Evolutionary conservation across 140 eudicot species (phyloP).

Genomic region (Cichorium intybus): DNA sequence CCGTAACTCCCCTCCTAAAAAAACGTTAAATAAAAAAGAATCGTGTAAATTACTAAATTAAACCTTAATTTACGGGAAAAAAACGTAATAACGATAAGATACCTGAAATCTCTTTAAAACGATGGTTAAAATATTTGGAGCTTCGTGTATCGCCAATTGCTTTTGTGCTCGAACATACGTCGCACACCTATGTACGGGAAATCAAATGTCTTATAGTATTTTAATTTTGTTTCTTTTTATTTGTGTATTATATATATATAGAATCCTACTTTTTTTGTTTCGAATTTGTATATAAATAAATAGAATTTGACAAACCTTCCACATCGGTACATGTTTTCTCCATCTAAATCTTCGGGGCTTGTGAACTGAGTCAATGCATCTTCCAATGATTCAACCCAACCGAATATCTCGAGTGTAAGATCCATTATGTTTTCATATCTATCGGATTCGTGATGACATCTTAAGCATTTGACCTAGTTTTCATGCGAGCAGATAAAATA

Average conservation of each 20-base stretch:
- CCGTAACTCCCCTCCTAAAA: constrained; percentile 83
- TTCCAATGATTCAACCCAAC: constrained; percentile 80
- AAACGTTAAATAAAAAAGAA: background rate
- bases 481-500: background rate
- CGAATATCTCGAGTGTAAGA: constrained; percentile 76
- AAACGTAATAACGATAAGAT: background rate
- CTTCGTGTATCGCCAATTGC: constrained; percentile 87
- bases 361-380: constrained; percentile 89
- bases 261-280: too few species aligned
- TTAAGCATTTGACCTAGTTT: constrained; percentile 69
- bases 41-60: background rate
- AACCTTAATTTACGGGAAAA: background rate
- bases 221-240: background rate
- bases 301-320: constrained; percentile 52
- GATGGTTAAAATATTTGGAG: constrained; percentile 82
- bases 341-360: constrained; percentile 81
- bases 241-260: background rate
- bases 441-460: constrained; percentile 79
- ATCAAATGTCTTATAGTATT: background rate
- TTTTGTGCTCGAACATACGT: constrained; percentile 79
- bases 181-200: constrained; percentile 48
- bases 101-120: constrained; percentile 96
- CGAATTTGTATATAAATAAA: too few species aligned
- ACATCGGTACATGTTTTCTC: constrained; percentile 92
- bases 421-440: constrained; percentile 85